These are phyloP conservation scores for Lactifluus echinatus DNA, from an alignment of 768 basidiomycete species.

Conservation along the genomic window DNA sequence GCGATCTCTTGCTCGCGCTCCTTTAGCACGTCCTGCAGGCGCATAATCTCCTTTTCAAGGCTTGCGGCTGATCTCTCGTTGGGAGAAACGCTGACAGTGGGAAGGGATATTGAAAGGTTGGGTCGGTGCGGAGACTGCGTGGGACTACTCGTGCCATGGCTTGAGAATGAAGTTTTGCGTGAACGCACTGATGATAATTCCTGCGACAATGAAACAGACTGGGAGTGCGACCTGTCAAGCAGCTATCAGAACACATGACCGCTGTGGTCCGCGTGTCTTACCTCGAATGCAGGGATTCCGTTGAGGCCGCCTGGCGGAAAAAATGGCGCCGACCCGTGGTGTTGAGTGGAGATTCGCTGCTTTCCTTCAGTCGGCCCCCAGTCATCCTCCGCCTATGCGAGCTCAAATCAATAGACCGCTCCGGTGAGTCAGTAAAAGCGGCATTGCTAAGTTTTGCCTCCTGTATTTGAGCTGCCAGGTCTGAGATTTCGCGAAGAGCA, in stretches of 20 bases:
- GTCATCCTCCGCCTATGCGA: slow-evolving; percentile 47
- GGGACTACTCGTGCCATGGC: slow-evolving; percentile 59
- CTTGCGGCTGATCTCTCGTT: slow-evolving; percentile 74
- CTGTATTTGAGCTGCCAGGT: slow-evolving; percentile 83
- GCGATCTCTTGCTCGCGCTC: slow-evolving; percentile 89
- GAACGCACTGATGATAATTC: slow-evolving; percentile 84
- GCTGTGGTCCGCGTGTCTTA: too few species aligned
- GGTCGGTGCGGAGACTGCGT: slow-evolving; percentile 54
- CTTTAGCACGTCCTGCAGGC: slow-evolving; percentile 84
- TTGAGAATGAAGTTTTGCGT: slow-evolving; percentile 75
- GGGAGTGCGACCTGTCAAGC: slow-evolving; percentile 69
- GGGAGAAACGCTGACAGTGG: slow-evolving; percentile 30
- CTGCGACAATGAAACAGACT: slow-evolving; percentile 96
- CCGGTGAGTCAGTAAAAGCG: slow-evolving; percentile 35
- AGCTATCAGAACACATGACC: too few species aligned
- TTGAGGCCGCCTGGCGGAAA: slow-evolving; percentile 82
- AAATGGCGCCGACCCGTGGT: slow-evolving; percentile 59
- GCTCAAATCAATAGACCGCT: slow-evolving; percentile 38
- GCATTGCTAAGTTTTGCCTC: slow-evolving; percentile 67
- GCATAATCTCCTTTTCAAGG: slow-evolving; percentile 92
- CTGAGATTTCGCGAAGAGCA: slow-evolving; percentile 86
- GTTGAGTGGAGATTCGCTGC: slow-evolving; percentile 40
- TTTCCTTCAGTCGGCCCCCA: slow-evolving; percentile 41
- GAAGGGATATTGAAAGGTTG: slow-evolving; percentile 50
- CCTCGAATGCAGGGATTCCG: slow-evolving; percentile 86